Conservation (phyloP, 1,284 basidiomycete genomes). For the Agaricales sp. region DNA sequence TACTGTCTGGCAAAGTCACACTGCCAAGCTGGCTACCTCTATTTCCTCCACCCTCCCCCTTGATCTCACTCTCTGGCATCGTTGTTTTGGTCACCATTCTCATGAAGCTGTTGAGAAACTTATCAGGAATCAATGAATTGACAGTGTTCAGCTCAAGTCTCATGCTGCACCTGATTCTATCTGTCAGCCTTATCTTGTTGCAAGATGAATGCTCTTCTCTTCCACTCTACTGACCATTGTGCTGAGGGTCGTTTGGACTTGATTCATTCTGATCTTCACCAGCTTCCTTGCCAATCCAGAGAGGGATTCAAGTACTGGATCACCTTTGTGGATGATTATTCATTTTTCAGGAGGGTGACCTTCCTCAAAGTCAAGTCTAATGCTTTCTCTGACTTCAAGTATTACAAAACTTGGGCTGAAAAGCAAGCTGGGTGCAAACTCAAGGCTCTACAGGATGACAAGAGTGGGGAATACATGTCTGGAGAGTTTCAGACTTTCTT, state of each 20-base stretch:
- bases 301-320: constrained; percentile 22
- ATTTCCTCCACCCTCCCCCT: constrained; percentile 9
- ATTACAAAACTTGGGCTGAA: constrained; percentile 20
- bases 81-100: constrained; percentile 11
- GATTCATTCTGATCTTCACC: constrained; percentile 25
- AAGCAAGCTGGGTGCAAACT: constrained; percentile 16
- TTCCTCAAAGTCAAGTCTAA: constrained; percentile 23
- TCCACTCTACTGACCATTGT: constrained; percentile 4
- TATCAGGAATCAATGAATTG: constrained; percentile 1
- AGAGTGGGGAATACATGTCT: constrained; percentile 20
- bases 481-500: constrained; percentile 16
- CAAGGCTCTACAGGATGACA: constrained; percentile 15
- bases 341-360: constrained; percentile 13
- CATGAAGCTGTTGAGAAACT: constrained; percentile 1
- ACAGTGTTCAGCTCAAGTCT: not conserved
- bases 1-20: not conserved
- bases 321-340: constrained; percentile 23
- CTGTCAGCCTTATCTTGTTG: constrained; percentile 19
- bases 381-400: constrained; percentile 18
- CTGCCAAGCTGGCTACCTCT: not conserved
- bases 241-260: constrained; percentile 15
- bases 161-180: constrained; percentile 13
- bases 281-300: constrained; percentile 15
- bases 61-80: constrained; percentile 11
- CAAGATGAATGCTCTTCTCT: constrained; percentile 16